Evolutionary conservation across 106 monocot genomes (phyloP), one percentile per base, ranked within the genome.

Genomic region (Triglochin maritima): DNA sequence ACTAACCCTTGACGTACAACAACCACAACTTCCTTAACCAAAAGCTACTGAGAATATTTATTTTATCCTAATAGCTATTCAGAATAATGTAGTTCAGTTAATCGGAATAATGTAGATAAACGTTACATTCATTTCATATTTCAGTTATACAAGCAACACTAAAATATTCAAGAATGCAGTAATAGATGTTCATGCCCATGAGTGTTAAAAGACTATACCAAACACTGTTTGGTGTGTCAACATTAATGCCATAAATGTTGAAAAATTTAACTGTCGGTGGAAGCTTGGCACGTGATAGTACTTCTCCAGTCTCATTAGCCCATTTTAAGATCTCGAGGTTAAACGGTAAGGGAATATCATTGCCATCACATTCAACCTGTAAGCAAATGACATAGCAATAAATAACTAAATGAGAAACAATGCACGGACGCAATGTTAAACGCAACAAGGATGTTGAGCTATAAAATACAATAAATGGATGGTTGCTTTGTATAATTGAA

Each of bases 221-320:
- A 66, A 98, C 82, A 69, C 71, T 89, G 74, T 98, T 88, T 44
- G 98, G 79, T 41, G 98, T 98, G 55, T 79, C 88, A 71, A 65
- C 44, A 81, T 81, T 75, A 62, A 64, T 86, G 41, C 98, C 98
- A 71, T 92, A 98, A 74, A 98, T 89, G 54, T 98, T 98, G 65
- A 86, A 98, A 60, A 98, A 98, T 63, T 81, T 86, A 47, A 98
- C 79, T 53, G 82, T 74, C 64, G 74, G 65, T 42, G 98, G 92
- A 80, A 98, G 79, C 76, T 86, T 92, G 56, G 88, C 88, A 67
- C 46, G 29, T 56, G 92, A 80, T 54, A 98, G 53, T 54, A 98
- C 66, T 73, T 92, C 74, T 56, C 72, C 76, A 73, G 98, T 98
- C 69, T 92, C 79, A 69, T 77, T 83, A 62, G 98, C 86, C 98